These are phyloP conservation scores for Cercophora sp. DNA, from an alignment of 495 filamentous ascomycete species.

Conservation along the genomic window DNA sequence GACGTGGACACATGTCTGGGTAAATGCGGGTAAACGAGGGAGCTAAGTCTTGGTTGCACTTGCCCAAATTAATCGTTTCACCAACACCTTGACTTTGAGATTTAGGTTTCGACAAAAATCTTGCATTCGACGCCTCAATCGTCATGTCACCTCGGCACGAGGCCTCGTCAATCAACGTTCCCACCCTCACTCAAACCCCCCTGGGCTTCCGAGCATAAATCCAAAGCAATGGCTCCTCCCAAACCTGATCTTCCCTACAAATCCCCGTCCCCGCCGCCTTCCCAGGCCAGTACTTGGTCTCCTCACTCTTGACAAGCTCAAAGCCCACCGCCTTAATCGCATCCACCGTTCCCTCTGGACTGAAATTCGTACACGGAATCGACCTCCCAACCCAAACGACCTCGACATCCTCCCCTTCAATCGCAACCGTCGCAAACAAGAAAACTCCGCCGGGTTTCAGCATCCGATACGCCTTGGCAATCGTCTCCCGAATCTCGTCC, in stretches of 20 bases:
- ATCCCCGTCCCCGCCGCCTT: constrained; percentile 17
- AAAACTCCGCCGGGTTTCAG: constrained; percentile 18
- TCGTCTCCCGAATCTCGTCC: constrained; percentile 3
- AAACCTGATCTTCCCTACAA: constrained; percentile 14
- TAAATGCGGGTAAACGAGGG: constrained; percentile 18
- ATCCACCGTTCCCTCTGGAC: constrained; percentile 5
- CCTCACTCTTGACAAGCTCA: constrained; percentile 5
- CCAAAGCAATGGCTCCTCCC: constrained; percentile 22
- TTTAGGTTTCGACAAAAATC: too few species aligned
- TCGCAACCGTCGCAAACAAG: constrained; percentile 14
- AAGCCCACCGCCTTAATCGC: constrained; percentile 14
- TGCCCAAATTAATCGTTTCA: too few species aligned
- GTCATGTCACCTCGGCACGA: too few species aligned
- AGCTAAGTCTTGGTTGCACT: too few species aligned
- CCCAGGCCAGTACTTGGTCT: constrained; percentile 8
- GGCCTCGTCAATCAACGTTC: too few species aligned
- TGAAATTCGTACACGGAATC: constrained; percentile 12
- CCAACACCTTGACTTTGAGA: too few species aligned
- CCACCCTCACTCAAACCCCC: background rate
- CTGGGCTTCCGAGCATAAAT: constrained; percentile 17
- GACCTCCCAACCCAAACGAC: constrained; percentile 14
- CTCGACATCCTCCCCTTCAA: constrained; percentile 8
- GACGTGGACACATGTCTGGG: background rate
- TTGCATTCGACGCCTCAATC: too few species aligned
- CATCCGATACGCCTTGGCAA: constrained; percentile 1